Evolutionary conservation across 768 basidiomycete genomes (phyloP), one percentile per base, ranked within the genome.

Genomic region (Kondoa subrosea): DNA sequence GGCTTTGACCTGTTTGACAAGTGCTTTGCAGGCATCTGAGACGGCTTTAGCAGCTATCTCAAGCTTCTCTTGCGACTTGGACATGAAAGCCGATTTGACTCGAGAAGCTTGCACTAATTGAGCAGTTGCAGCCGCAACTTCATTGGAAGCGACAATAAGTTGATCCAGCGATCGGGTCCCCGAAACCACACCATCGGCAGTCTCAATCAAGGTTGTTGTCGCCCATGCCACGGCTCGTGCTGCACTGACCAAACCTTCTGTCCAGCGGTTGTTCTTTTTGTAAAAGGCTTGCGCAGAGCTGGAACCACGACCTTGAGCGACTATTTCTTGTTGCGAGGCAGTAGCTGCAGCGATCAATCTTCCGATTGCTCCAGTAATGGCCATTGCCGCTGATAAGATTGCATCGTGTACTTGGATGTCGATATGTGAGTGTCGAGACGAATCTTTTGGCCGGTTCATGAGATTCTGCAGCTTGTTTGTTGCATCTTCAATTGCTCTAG

Each of bases 211-310:
- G 68, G 96, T 79, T 71, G 84, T 88, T 34, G 95, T 97, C 12
- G 95, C 91, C 73, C 92, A 95, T 1, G 95, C 95, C 66, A 99
- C 95, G 8, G 95, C 84, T 78, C 95, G 96, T 25, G 95, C 95
- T 34, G 95, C 95, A 34, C 91, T 93, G 73, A 97, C 91, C 72
- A 99, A 85, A 72, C 95, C 95, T 77, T 99, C 95, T 57, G 95
- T 99, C 95, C 95, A 99, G 69, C 95, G 84, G 78, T 97, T 97
- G 84, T 99, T 96, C 69, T 89, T 86, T 81, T 99, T 99, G 83
- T 97, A 99, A 82, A 99, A 99, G 74, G 96, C 93, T 77, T 93
- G 90, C 25, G 81, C 85, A 27, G 91, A 83, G 77, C 85, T 91
- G 25, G 91, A 88, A 4, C 95, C 95, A 76, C 85, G 88, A 68